phyloP scores from a whole-genome alignment of 768 basidiomycete genomes.

The Naganishia randhawae region DNA sequence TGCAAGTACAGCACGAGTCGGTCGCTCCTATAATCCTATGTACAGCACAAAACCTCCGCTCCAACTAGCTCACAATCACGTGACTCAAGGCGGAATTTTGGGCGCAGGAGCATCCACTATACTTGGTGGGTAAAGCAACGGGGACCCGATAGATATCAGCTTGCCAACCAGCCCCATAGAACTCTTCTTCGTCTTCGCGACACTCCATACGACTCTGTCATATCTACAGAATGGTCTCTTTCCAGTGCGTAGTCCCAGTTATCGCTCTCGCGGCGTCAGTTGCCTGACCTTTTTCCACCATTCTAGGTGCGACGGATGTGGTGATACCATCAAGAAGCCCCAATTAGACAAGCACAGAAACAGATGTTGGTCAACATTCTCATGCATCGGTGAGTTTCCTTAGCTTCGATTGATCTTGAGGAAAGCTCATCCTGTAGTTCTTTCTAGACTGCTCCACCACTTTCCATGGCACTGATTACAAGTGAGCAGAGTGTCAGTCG shows the following conservation, averaged over 20 bases:
- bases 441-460: constrained; percentile 86
- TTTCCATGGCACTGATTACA: constrained; percentile 75
- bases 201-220: not conserved
- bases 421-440: constrained; percentile 52
- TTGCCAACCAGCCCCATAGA: no score
- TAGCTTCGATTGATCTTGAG: not conserved
- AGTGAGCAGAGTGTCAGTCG: constrained; percentile 41
- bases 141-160: not conserved
- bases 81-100: constrained; percentile 7
- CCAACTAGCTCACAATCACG: not conserved
- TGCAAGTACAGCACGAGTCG: no score
- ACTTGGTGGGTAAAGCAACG: not conserved
- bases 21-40: no score
- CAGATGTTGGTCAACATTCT: constrained; percentile 46
- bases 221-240: constrained; percentile 62
- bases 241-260: constrained; percentile 57
- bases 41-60: no score
- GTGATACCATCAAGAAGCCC: constrained; percentile 87
- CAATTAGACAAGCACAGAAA: constrained; percentile 74
- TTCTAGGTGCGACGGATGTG: constrained; percentile 71
- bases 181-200: not conserved
- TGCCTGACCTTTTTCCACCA: not conserved
- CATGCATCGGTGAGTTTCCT: constrained; percentile 44
- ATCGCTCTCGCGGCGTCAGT: constrained; percentile 5
- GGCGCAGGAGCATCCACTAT: constrained; percentile 19